Evolutionary conservation across 169 alveolate genomes (phyloP).

Genomic region (Cryptosporidium canis): DNA sequence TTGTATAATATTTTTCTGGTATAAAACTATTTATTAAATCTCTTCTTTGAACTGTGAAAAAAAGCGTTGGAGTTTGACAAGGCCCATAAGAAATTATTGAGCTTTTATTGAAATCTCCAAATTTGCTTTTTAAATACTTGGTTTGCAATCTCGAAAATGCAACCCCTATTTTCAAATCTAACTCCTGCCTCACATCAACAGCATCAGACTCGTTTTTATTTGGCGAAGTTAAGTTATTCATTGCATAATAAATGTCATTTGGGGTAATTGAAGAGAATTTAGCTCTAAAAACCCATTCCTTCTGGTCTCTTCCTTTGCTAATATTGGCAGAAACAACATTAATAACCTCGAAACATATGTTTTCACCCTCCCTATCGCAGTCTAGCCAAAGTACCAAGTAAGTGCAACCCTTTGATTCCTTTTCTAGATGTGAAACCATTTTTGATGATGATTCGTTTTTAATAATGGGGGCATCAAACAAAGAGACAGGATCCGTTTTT

Average conservation of each 20-base stretch:
- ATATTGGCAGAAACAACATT: conserved; percentile 76
- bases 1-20: conserved; percentile 89
- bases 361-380: conserved; percentile 99
- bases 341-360: conserved; percentile 98
- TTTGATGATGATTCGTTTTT: conserved; percentile 80
- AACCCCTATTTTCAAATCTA: conserved; percentile 93
- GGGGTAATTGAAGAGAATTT: conserved; percentile 96
- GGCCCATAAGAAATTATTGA: conserved; percentile 95
- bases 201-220: conserved; percentile 92
- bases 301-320: conserved; percentile 76
- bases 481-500: conserved; percentile 90
- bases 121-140: conserved; percentile 82
- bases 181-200: conserved; percentile 97
- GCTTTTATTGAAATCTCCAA: conserved; percentile 86
- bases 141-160: conserved; percentile 84
- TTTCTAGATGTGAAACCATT: conserved; percentile 88
- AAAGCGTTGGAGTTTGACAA: conserved; percentile 97
- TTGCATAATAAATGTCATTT: conserved; percentile 91
- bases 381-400: conserved; percentile 98
- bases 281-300: conserved; percentile 91
- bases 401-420: conserved; percentile 88
- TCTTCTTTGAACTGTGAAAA: conserved; percentile 93
- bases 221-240: conserved; percentile 89
- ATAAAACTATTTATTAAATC: conserved; percentile 90
- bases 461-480: conserved; percentile 94